Base-by-base conservation (phyloP, 441 rosid species). In the Biscutella laevigata region DNA sequence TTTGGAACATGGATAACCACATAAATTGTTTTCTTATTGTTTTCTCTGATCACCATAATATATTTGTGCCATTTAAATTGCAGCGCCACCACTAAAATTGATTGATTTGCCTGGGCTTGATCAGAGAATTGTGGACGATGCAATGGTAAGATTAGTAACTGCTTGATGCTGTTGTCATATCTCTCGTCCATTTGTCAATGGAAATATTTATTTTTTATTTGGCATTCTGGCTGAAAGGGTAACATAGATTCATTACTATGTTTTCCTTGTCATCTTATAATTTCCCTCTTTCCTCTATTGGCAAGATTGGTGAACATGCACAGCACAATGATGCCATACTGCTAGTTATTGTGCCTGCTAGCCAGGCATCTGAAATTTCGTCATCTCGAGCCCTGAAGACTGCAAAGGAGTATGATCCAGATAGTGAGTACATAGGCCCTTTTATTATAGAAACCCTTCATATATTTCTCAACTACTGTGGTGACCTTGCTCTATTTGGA, bases 31-130 rank as follows among this genome's bases (percentile, higher is more conserved):
- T 22, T 29, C n/a, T 8, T 42, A 33, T 59, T 20, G 46, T 33
- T 35, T 28, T 16, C 24, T 45, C 24, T 24, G 29, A 44, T 27
- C 28, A 14, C 36, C 48, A 27, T 30, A 14, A 51, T 66, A 21
- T 52, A 43, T 52, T n/a, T n/a, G 28, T 45, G 12, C 60, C 43
- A 25, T 59, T 46, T 46, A 14, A 47, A 61, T 27, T 60, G 57
- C 90, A 83, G 90, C 86, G 55, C 90, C 90, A 19, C 79, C 86
- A 2, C 39, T 83, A 45, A 83, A 83, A 61, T 66, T 80, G 56
- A 68, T 83, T 54, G 90, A 83, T 72, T 78, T 83, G 61, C 90
- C 90, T 44, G 90, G 90, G 60, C 55, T 83, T 67, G 90, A 80
- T 64, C 84, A 83, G 56, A 61, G 82, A 50, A 74, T 76, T 61